Evolutionary conservation across 2,329 filamentous ascomycete genomes (phyloP).

Genomic region (Aspergillus candidus): DNA sequence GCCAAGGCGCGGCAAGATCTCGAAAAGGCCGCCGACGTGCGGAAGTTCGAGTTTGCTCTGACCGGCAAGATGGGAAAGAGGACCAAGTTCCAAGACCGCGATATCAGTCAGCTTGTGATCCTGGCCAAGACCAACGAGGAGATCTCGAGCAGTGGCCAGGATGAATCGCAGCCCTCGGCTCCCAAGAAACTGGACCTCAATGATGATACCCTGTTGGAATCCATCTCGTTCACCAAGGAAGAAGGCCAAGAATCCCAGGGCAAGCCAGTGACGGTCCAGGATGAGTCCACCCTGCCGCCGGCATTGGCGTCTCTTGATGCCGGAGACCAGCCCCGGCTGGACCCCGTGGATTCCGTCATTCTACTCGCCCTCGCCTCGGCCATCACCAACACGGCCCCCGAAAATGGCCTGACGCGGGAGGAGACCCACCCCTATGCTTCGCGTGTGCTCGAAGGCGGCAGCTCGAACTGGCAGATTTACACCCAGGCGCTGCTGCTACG

Average conservation of each 20-base stretch:
- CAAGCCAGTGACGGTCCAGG: slow-evolving; percentile 32
- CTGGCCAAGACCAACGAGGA: slow-evolving; percentile 66
- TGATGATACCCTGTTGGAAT: slow-evolving; percentile 87
- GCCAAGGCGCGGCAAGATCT: slow-evolving; percentile 67
- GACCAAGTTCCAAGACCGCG: slow-evolving; percentile 39
- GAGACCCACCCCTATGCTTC: slow-evolving; percentile 88
- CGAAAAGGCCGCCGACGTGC: slow-evolving; percentile 57
- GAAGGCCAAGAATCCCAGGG: slow-evolving; percentile 37
- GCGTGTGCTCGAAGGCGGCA: slow-evolving; percentile 78
- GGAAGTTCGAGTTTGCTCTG: slow-evolving; percentile 72
- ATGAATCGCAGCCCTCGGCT: slow-evolving; percentile 27
- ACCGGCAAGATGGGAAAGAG: slow-evolving; percentile 76
- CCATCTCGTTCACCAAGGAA: slow-evolving; percentile 68
- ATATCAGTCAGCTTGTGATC: slow-evolving; percentile 79
- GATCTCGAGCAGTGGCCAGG: slow-evolving; percentile 15
- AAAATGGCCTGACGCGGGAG: slow-evolving; percentile 81
- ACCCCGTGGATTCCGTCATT: slow-evolving; percentile 82
- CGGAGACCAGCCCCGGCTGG: slow-evolving; percentile 72
- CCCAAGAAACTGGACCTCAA: slow-evolving; percentile 74
- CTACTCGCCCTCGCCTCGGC: slow-evolving; percentile 74
- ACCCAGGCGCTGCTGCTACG: slow-evolving; percentile 87
- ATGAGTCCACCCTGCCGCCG: slow-evolving; percentile 51
- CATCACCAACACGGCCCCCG: slow-evolving; percentile 79
- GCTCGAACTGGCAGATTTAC: slow-evolving; percentile 96
- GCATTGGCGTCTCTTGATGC: slow-evolving; percentile 62